Evolutionary conservation across 768 basidiomycete genomes (phyloP).

Genomic region (Rhodotorula kratochvilovae): DNA sequence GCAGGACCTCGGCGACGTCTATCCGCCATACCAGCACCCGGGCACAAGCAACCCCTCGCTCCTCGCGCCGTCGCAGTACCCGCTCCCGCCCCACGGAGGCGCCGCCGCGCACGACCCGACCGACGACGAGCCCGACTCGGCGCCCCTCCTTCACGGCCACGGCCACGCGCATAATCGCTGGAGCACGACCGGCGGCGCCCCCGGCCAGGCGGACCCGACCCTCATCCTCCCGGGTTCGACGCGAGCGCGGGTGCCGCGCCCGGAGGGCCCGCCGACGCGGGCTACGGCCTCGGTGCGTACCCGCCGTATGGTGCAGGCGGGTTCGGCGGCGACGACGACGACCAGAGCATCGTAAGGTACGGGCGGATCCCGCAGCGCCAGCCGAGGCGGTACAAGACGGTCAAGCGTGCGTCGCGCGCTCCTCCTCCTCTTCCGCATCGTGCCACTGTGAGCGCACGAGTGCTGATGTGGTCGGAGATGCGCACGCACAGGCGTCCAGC

Average conservation of each 20-base stretch:
- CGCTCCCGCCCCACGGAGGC: no score
- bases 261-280: neutral
- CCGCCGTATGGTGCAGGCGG: neutral
- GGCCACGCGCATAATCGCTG: neutral
- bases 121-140: slow-evolving; percentile 18
- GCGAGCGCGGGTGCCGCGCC: slow-evolving; percentile 46
- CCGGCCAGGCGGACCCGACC: slow-evolving; percentile 24
- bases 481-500: slow-evolving; percentile 45
- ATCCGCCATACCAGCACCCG: neutral
- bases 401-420: slow-evolving; percentile 74
- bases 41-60: neutral
- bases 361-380: slow-evolving; percentile 87
- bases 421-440: neutral
- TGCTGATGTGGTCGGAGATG: neutral
- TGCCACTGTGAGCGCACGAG: neutral
- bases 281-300: neutral
- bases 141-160: slow-evolving; percentile 4
- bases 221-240: slow-evolving; percentile 21
- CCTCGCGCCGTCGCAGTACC: neutral
- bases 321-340: slow-evolving; percentile 14
- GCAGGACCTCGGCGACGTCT: neutral
- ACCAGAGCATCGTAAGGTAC: slow-evolving; percentile 55
- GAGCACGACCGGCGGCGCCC: slow-evolving; percentile 4
- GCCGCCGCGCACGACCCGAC: neutral
- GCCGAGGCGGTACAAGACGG: slow-evolving; percentile 82